Base-by-base conservation (phyloP, 192 early-diverging fungal species). In the Tieghemiomyces parasiticus region DNA sequence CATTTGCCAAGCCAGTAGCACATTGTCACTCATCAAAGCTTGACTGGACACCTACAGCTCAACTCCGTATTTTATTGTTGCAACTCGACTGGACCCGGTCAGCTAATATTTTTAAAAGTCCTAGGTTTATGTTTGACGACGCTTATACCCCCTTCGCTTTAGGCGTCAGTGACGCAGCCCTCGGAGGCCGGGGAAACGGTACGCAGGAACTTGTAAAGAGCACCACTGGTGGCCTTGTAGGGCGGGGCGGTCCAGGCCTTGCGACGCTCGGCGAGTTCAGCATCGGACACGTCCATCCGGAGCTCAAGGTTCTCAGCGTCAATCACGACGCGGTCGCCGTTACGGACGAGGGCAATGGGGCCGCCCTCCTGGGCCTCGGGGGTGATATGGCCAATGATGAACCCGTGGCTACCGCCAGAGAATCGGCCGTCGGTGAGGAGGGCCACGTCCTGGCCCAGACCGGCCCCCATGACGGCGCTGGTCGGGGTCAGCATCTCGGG, bases 401-500 rank as follows among this genome's bases (percentile, higher is more conserved):
- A 99, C 34, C 96, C 88, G 73, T 99, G 96, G 70, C 82, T 86
- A 26, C 93, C 96, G 53, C 96, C 96, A 42, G 93, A 96, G 83
- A 99, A 99, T 51, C 94, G 88, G 48, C 96, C 96, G 63, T 99
- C 96, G 14, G 96, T 99, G 46, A 99, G 76, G 50, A 99, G 75
- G 1, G 93, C 93, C 38, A 99, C 94, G 74, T 97, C 87, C 59
- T 96, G 82, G 64, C 96, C 96, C 60, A 99, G 81, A 16, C 96
- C 96, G 4, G 96, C 93, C 44, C 96, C 96, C 96, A 99, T 99
- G 68, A 99, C 93, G 24, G 93, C 93, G 71, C 82, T 85, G 35
- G 92, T 92, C 20, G 96, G 96, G 13, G 92, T 97, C 69, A 99
- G 78, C 96, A 99, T 99, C 71, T 99, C 96, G 29, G 92, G 91